A percentile compares a stretch with the other conserved stretches of the same genome.
Conservation (phyloP, 306 rosid genomes). For the Dicorynia guianensis region DNA sequence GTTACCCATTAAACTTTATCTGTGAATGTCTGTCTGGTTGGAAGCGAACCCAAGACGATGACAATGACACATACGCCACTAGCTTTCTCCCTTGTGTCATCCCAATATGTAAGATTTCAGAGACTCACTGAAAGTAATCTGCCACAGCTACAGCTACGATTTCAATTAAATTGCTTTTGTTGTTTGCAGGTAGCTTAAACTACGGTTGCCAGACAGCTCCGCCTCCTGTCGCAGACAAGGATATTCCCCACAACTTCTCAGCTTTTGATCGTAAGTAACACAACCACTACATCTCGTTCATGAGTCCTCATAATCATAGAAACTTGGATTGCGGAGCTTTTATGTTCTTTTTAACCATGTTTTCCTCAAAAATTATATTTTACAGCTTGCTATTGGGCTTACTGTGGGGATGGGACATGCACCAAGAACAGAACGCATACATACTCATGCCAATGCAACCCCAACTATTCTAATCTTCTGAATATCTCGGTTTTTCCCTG, state of each 20-base stretch:
- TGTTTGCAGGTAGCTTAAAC: slow-evolving; percentile 63
- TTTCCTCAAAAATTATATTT: slow-evolving; percentile 2
- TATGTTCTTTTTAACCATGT: not conserved
- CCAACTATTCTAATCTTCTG: slow-evolving; percentile 69
- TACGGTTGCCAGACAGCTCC: slow-evolving; percentile 83
- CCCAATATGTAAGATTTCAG: slow-evolving; percentile 63
- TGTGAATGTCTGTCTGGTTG: slow-evolving; percentile 78
- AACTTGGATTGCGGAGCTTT: not conserved
- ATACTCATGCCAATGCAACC: slow-evolving; percentile 56
- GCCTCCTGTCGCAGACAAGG: slow-evolving; percentile 62
- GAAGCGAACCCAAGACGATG: slow-evolving; percentile 57
- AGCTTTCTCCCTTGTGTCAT: slow-evolving; percentile 90
- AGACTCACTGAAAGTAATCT: too few species aligned
- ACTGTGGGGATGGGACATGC: slow-evolving; percentile 81
- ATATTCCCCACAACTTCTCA: slow-evolving; percentile 56
- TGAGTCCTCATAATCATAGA: not conserved
- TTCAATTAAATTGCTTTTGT: not conserved
- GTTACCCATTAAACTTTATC: slow-evolving; percentile 47
- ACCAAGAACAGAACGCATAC: slow-evolving; percentile 46
- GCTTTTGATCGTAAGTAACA: slow-evolving; percentile 68
- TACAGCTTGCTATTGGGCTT: slow-evolving; percentile 83
- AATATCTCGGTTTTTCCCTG: slow-evolving; percentile 68
- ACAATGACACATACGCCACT: slow-evolving; percentile 44
- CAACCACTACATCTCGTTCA: not conserved
- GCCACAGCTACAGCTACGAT: too few species aligned